Evolutionary conservation across 2,329 filamentous ascomycete species (phyloP), one percentile per base, ranked within the genome.

Genomic region (Aspergillus proliferans): DNA sequence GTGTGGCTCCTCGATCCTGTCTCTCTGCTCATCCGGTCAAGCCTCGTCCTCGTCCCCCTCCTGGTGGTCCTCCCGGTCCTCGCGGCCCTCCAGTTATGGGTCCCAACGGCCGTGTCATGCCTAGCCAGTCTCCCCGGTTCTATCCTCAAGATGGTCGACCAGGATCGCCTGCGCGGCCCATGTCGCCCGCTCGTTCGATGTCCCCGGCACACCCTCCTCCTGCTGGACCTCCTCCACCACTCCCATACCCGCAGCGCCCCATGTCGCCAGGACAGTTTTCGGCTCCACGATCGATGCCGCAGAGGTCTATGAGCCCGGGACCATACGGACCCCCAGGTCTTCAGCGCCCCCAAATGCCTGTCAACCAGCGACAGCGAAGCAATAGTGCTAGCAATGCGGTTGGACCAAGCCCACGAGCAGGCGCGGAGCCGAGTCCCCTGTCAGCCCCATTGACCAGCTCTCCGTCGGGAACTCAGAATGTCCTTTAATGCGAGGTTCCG

Each of bases 1-100:
- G 93, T 75, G 93, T 97, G 46, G 88, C 87, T 49, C 93, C 93
- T 12, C 84, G 93, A 58, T 95, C 91, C 34, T 98, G 93, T 72
- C 79, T 98, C 45, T 97, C 93, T 12, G 87, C 89, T 50, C 85
- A 90, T 45, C 89, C 92, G 15, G 87, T 97, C 54, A 96, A 94
- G 76, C 88, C 91, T 43, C 86, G 90, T 42, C 76, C 81, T 38
- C 75, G 68, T 26, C 63, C 62, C 8, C 64, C 67, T 33, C 64
- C 66, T 42, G 66, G 69, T 40, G 52, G 54, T 42, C 59, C 54
- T 45, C 64, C 64, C 45, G 68, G 63, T 22, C 58, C 60, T 48
- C 61, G 61, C 39, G 64, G 67, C 19, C 65, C 67, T 14, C 65
- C 61, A 28, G 58, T 61, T 43, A 61, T 65, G 61, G 65, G 62